Evolutionary conservation across 768 basidiomycete genomes (phyloP).

Genomic region (Scleroderma citrinum): DNA sequence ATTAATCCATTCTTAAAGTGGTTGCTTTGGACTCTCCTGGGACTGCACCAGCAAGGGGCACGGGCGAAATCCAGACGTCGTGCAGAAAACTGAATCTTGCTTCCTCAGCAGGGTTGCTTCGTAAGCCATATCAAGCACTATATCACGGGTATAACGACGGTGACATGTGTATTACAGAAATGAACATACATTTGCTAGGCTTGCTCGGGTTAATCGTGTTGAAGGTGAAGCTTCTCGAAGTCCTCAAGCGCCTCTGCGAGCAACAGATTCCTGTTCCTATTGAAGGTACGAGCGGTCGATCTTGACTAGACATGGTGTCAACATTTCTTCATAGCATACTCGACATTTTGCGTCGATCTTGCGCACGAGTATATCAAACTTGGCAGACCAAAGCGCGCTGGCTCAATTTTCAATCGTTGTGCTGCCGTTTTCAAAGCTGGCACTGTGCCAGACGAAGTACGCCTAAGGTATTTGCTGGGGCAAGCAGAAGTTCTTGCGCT

Average conservation of each 20-base stretch:
- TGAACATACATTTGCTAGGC: conserved; percentile 57
- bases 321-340: conserved; percentile 41
- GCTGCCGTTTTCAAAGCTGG: conserved; percentile 40
- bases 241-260: conserved; percentile 57
- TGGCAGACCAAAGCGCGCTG: conserved; percentile 68
- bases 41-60: not conserved
- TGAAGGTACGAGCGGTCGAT: conserved; percentile 37
- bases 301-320: not conserved
- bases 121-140: conserved; percentile 33
- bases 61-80: conserved; percentile 1
- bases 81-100: conserved; percentile 20
- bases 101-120: conserved; percentile 42
- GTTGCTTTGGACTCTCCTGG: conserved; percentile 16
- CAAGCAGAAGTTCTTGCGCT: conserved; percentile 62
- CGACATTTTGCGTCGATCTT: conserved; percentile 59
- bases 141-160: not conserved
- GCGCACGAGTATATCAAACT: conserved; percentile 76
- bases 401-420: conserved; percentile 55
- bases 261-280: conserved; percentile 34
- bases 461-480: conserved; percentile 52
- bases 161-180: conserved; percentile 34
- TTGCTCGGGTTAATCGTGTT: conserved; percentile 59
- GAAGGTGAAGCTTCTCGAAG: conserved; percentile 62
- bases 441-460: conserved; percentile 45
- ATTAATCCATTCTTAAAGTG: conserved; percentile 4